These are phyloP conservation scores for Paraphaeosphaeria minitans DNA, from an alignment of 2,329 filamentous ascomycete genomes.

Conservation along the genomic window DNA sequence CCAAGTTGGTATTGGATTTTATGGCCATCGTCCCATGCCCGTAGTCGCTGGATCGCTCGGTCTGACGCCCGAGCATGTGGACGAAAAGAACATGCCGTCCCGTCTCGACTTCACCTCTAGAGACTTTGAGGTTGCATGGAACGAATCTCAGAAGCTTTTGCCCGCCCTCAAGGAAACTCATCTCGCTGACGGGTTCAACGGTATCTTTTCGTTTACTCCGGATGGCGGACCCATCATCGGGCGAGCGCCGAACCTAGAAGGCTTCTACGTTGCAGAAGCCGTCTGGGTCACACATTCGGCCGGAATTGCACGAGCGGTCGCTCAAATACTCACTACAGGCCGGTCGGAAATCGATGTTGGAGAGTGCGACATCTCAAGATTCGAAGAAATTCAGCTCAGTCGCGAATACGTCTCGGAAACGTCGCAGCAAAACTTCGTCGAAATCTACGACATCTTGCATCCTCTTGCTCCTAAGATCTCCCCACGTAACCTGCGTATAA, in stretches of 20 bases:
- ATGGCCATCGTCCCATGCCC: slow-evolving; percentile 67
- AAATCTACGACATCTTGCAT: slow-evolving; percentile 69
- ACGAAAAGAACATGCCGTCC: slow-evolving; percentile 67
- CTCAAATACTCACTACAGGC: slow-evolving; percentile 63
- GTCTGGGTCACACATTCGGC: slow-evolving; percentile 72
- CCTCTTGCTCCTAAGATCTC: slow-evolving; percentile 63
- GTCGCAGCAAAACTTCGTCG: slow-evolving; percentile 65
- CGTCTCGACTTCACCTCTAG: slow-evolving; percentile 63
- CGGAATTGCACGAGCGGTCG: slow-evolving; percentile 65
- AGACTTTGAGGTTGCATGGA: slow-evolving; percentile 67
- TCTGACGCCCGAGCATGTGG: slow-evolving; percentile 58
- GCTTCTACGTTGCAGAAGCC: slow-evolving; percentile 68
- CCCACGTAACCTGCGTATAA: slow-evolving; percentile 63
- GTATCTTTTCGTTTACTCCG: slow-evolving; percentile 69
- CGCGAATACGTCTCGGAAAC: slow-evolving; percentile 63
- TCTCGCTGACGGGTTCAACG: slow-evolving; percentile 67
- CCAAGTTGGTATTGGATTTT: slow-evolving; percentile 67
- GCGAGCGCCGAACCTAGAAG: slow-evolving; percentile 62
- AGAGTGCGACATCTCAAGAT: slow-evolving; percentile 65
- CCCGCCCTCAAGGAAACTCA: slow-evolving; percentile 58
- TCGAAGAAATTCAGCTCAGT: slow-evolving; percentile 65
- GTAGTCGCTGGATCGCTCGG: slow-evolving; percentile 61
- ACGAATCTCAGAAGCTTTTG: slow-evolving; percentile 59
- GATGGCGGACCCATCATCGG: slow-evolving; percentile 67
- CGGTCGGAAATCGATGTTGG: slow-evolving; percentile 61